These are phyloP conservation scores for Lasiosphaeria hispida DNA, from an alignment of 495 filamentous ascomycete genomes.

Conservation along the genomic window DNA sequence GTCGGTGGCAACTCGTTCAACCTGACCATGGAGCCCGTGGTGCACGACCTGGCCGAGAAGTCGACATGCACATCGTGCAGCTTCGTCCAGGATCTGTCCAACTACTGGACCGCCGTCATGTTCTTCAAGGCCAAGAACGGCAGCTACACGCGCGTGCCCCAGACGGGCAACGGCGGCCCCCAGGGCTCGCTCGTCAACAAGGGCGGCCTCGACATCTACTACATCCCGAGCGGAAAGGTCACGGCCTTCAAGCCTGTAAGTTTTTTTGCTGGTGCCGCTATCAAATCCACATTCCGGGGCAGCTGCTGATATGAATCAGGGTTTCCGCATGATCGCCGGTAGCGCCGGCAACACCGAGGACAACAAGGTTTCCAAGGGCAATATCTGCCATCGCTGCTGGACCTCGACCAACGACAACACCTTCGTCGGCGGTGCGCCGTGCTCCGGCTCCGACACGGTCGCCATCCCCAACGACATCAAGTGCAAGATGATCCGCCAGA, in stretches of 20 bases:
- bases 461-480: conserved; percentile 50
- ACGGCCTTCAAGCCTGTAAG: conserved; percentile 57
- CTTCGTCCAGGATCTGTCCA: conserved; percentile 67
- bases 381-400: conserved; percentile 59
- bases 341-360: conserved; percentile 50
- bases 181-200: conserved; percentile 62
- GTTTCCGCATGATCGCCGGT: conserved; percentile 56
- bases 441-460: conserved; percentile 50
- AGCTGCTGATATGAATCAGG: conserved; percentile 25
- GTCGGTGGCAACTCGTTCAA: conserved; percentile 65
- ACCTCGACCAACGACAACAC: conserved; percentile 44
- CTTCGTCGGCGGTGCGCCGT: conserved; percentile 48
- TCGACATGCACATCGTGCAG: conserved; percentile 71
- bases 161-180: conserved; percentile 58
- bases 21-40: conserved; percentile 61
- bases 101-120: conserved; percentile 76
- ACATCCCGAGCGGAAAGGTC: conserved; percentile 45
- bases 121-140: conserved; percentile 71
- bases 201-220: conserved; percentile 32
- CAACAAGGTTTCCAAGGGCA: conserved; percentile 46
- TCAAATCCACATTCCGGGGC: not conserved
- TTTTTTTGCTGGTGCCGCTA: conserved; percentile 1
- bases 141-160: conserved; percentile 64
- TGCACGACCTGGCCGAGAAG: conserved; percentile 48
- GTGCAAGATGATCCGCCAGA: conserved; percentile 58